Conservation (phyloP, 768 basidiomycete species). For the Mrakia frigida region DNA sequence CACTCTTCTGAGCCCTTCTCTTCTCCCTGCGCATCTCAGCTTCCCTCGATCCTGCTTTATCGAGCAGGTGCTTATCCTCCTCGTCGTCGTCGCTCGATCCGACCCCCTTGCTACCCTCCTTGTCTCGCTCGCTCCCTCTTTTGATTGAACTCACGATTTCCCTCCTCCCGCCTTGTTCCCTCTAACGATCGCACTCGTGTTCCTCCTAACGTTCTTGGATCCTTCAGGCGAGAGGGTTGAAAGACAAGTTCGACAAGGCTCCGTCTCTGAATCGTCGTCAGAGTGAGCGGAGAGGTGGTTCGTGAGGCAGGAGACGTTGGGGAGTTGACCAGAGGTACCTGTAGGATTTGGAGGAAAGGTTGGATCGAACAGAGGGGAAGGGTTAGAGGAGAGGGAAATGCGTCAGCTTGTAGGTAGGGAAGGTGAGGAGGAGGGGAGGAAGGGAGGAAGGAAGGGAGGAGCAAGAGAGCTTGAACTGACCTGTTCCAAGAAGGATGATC, state of each 20-base stretch:
- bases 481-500: conserved; percentile 77
- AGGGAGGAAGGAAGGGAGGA: neutral
- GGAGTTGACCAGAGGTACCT: conserved; percentile 41
- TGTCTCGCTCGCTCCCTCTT: neutral
- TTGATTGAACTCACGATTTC: conserved; percentile 26
- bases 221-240: conserved; percentile 53
- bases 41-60: too few relatives aligned
- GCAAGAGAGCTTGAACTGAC: conserved; percentile 49
- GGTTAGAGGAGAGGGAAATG: neutral
- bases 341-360: neutral
- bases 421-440: neutral
- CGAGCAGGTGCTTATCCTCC: too few relatives aligned
- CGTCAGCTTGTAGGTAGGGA: neutral
- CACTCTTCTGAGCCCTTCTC: too few relatives aligned
- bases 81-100: too few relatives aligned
- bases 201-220: conserved; percentile 76
- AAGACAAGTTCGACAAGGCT: conserved; percentile 56
- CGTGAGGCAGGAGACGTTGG: conserved; percentile 64
- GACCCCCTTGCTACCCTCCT: neutral
- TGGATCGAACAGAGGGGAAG: neutral
- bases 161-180: conserved; percentile 50
- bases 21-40: too few relatives aligned
- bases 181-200: conserved; percentile 65
- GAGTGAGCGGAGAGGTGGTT: conserved; percentile 49
- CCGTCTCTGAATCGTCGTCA: neutral